phyloP scores from a whole-genome alignment of 768 basidiomycete genomes.

The Omphalotus guepiniiformis region DNA sequence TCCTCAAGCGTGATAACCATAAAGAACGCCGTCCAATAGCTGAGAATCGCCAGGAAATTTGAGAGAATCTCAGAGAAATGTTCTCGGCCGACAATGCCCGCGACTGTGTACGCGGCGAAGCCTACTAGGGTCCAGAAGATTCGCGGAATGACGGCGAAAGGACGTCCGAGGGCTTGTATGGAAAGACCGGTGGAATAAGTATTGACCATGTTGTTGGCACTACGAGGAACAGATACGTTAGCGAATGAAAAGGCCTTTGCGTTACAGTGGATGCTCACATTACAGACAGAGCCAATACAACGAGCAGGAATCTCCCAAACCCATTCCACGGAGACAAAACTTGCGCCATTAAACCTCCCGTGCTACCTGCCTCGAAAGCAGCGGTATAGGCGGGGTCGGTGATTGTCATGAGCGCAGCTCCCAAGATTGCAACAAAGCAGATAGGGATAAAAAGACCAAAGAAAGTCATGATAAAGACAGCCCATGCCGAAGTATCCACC shows the following conservation, averaged over 20 bases:
- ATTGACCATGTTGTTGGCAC: constrained; percentile 37
- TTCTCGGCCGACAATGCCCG: constrained; percentile 37
- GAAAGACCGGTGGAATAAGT: constrained; percentile 46
- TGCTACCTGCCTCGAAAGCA: constrained; percentile 33
- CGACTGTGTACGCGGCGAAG: constrained; percentile 34
- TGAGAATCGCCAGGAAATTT: constrained; percentile 39
- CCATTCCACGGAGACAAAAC: constrained; percentile 38
- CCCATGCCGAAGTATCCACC: constrained; percentile 32
- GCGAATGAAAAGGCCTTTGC: background rate
- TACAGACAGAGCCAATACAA: constrained; percentile 38
- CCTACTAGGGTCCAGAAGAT: constrained; percentile 41
- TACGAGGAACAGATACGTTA: constrained; percentile 7
- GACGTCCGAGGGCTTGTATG: constrained; percentile 39
- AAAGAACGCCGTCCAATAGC: constrained; percentile 46
- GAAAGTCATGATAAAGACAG: constrained; percentile 46
- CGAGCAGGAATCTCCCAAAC: constrained; percentile 36
- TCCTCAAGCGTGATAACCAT: constrained; percentile 42
- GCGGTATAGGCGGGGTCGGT: constrained; percentile 30
- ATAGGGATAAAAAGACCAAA: constrained; percentile 48
- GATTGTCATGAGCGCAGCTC: constrained; percentile 38
- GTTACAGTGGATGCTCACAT: constrained; percentile 25
- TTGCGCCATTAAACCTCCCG: constrained; percentile 36
- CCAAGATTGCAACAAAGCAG: constrained; percentile 30
- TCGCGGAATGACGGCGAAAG: constrained; percentile 39
- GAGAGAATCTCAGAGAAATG: constrained; percentile 39